Evolutionary conservation across 2,329 filamentous ascomycete genomes (phyloP).

Genomic region (Cytospora piceicola): DNA sequence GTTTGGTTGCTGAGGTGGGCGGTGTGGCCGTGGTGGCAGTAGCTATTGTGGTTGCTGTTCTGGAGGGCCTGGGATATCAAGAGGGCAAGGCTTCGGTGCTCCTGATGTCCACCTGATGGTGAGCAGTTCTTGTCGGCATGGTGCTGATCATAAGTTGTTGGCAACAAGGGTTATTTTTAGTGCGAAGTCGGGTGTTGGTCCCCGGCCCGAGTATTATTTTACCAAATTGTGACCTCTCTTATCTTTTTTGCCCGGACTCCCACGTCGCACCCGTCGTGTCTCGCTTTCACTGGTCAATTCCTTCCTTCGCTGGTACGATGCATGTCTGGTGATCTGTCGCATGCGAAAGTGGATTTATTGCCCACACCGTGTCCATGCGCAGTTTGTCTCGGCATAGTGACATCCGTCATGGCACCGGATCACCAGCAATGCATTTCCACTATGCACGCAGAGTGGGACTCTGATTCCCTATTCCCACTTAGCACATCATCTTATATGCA

Average conservation of each 20-base stretch:
- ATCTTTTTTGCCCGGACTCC: conserved; percentile 7
- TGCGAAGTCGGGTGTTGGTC: not conserved
- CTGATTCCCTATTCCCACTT: conserved; percentile 3
- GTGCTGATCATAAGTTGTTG: not conserved
- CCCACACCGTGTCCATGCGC: conserved; percentile 16
- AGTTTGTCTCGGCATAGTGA: conserved; percentile 3
- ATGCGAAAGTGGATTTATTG: conserved; percentile 23
- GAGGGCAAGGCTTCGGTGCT: not conserved
- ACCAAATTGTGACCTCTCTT: conserved; percentile 12
- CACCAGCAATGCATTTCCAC: conserved; percentile 1
- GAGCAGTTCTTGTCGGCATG: not conserved
- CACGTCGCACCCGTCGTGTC: conserved; percentile 17
- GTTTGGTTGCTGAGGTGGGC: not conserved
- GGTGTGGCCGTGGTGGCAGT: too few species aligned
- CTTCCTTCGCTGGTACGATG: not conserved
- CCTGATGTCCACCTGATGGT: not conserved
- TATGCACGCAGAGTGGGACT: conserved; percentile 8
- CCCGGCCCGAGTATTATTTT: conserved; percentile 4
- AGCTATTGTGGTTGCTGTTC: not conserved
- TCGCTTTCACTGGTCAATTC: conserved; percentile 21
- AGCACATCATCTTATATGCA: conserved; percentile 19
- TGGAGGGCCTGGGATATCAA: not conserved
- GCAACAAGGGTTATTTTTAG: not conserved
- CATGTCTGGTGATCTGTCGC: conserved; percentile 14
- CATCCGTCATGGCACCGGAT: conserved; percentile 7